Base-by-base conservation (phyloP, 192 early-diverging fungal species). In the Backusella luteola region DNA sequence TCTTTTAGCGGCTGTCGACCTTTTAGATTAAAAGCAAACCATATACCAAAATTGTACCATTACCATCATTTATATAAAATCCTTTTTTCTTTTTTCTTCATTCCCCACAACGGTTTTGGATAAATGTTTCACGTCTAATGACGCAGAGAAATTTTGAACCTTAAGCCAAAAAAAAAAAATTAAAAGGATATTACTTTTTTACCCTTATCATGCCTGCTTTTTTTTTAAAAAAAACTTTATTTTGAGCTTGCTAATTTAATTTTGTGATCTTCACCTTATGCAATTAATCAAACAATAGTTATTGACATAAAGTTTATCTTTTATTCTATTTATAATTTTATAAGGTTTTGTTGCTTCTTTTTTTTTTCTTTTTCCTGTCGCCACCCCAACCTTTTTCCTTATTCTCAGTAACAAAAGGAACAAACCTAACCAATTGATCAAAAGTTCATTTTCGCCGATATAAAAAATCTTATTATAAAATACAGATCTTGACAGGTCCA, bases 1-100 rank as follows among this genome's bases (percentile, higher is more conserved):
- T 29, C 38, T 53, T 73, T 21, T 73, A 72, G 70, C 70, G 14
- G 42, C 42, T 46, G 70, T 72, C 52, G 70, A 72, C 29, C 44
- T 72, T 39, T 44, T 72, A 49, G 70, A 72, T 52, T 72, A 72
- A 63, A 1, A 0, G 15, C 2, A 59, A 59, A 59, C 23, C 12
- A 63, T 59, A 59, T 63, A 63, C 56, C 56, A 63, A 63, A 63
- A 26, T 12, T 63, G 56, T 63, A 63, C 9, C 26, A 63, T 63
- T 14, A 63, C 23, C 23, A 63, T 29, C 26, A 29, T 63, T 29
- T 63, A 39, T 39, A 63, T 63, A 63, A 29, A 63, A 63, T 63
- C 26, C 12, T 14, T 63, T 8, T 26, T 63, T 63, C n/a, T 19
- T 49, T 49, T 21, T 7, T 56, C 38, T 39, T 39, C 38, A 39